Evolutionary conservation across 352 stramenopile genomes (phyloP), one percentile per base, ranked within the genome.

Genomic region (Thalassiosira livingstoniorum): DNA sequence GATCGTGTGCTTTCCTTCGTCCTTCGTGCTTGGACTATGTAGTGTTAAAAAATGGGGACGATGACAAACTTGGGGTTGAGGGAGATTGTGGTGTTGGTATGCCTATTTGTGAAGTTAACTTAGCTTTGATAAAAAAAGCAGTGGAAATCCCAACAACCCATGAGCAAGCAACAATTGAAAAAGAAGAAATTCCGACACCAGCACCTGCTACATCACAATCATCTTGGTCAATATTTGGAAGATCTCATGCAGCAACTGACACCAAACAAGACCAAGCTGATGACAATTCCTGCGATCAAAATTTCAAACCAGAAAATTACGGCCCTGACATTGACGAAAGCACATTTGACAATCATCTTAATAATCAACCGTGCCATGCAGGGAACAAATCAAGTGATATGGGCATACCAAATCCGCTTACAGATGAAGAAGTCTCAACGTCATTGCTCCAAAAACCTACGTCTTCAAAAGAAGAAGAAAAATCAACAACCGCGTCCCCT

Each of bases 1-100:
- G 90, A 75, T 69, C 37, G 2, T 94, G 90, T 84, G 73, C 78
- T 7, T 88, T 88, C 69, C 42, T 31, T 62, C n/a, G 27, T 62
- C 23, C 35, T 2, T 4, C 4, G 4, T n/a, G 4, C n/a, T n/a
- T n/a, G n/a, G n/a, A n/a, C n/a, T n/a, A n/a, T n/a, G n/a, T n/a
- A n/a, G n/a, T n/a, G n/a, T n/a, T n/a, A n/a, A n/a, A n/a, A n/a
- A n/a, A n/a, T n/a, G n/a, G n/a, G n/a, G n/a, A n/a, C n/a, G n/a
- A n/a, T n/a, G n/a, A n/a, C n/a, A n/a, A n/a, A n/a, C n/a, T n/a
- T 13, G 42, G 58, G 31, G 29, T n/a, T 7, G 23, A 58, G n/a
- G 23, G 25, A 2, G 7, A 25, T 23, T 15, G 43, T 13, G 23
- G 2, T 58, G n/a, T 4, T 4, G 10, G 2, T 53, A 65, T 72